Evolutionary conservation across 2,329 filamentous ascomycete genomes (phyloP), one percentile per base, ranked within the genome.

Genomic region (Alternaria alternata): DNA sequence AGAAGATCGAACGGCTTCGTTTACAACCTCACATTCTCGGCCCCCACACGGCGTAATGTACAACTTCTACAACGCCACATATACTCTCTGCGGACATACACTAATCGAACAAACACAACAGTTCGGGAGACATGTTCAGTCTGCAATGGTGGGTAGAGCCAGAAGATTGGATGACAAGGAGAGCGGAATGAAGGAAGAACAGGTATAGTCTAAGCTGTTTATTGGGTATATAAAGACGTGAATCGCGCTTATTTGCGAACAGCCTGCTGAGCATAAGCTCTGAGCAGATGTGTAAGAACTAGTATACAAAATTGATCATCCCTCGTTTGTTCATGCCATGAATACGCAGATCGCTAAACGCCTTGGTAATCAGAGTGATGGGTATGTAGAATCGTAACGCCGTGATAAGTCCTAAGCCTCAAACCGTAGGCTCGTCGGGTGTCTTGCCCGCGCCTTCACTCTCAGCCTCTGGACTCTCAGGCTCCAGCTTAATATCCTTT

Each of bases 391-490:
- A 53, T 53, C 51, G 16, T 53, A 32, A 53, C 8, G 22, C 57
- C 28, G 41, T 59, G 16, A 30, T 42, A 32, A 18, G 11, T 41
- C 12, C 28, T 8, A 28, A 22, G n/a, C 24, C n/a, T 56, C 32
- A 59, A 24, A 56, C 46, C 32, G 52, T 41, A 28, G 57, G 57
- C 18, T 51, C 63, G 16, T 71, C 67, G 24, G 67, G 63, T 30
- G 65, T 71, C 28, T 62, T 53, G 4, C 43, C 61, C 4, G 64
- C 32, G 20, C 55, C 62, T 36, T 64, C 59, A 34, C 64, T 66
- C 18, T 53, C 56, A 5, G 51, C 51, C 43, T 66, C 59, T 2
- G 61, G 53, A 28, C 63, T 68, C 20, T 49, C 56, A 28, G 24
- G 47, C 16, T 28, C 54, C 26, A 43, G 51, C 39, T 62, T 55